Evolutionary conservation across 1,139 yeast genomes (phyloP).

Genomic region (Scheffersomyces cryptocercus): DNA sequence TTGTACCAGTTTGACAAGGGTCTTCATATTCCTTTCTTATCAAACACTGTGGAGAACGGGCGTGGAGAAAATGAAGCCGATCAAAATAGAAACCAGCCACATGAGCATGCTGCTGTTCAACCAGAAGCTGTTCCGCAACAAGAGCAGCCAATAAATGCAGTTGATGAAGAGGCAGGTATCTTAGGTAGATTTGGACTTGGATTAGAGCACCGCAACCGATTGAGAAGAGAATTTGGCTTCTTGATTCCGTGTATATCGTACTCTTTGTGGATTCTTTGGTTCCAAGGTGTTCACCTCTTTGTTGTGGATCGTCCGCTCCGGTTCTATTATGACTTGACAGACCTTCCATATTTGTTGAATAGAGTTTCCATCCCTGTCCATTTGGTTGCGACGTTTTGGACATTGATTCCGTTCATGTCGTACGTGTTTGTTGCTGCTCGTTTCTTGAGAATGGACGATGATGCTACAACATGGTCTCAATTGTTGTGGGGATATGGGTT

Average conservation of each 20-base stretch:
- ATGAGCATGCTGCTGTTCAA: not conserved
- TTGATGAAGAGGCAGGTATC: not conserved
- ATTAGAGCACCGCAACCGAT: not conserved
- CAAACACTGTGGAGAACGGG: not conserved
- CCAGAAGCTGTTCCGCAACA: not conserved
- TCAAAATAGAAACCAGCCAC: not conserved
- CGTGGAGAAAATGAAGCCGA: not conserved
- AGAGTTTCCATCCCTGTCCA: constrained; percentile 18
- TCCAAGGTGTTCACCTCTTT: constrained; percentile 21
- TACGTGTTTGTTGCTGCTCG: constrained; percentile 1
- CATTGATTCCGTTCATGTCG: constrained; percentile 18
- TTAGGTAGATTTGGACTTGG: not conserved
- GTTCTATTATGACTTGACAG: constrained; percentile 5
- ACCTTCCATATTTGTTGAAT: constrained; percentile 10
- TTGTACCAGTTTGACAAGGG: constrained; percentile 17
- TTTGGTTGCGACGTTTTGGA: constrained; percentile 24
- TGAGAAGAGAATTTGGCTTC: not conserved
- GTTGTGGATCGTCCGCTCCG: constrained; percentile 27
- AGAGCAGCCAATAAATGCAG: not conserved
- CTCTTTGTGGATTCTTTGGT: constrained; percentile 23
- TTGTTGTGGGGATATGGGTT: not conserved
- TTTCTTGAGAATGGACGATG: not conserved
- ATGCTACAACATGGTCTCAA: not conserved
- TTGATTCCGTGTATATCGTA: not conserved
- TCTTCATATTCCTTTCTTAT: not conserved